Evolutionary conservation across 2,329 filamentous ascomycete species (phyloP).

Genomic region (Xylariaceae sp.): DNA sequence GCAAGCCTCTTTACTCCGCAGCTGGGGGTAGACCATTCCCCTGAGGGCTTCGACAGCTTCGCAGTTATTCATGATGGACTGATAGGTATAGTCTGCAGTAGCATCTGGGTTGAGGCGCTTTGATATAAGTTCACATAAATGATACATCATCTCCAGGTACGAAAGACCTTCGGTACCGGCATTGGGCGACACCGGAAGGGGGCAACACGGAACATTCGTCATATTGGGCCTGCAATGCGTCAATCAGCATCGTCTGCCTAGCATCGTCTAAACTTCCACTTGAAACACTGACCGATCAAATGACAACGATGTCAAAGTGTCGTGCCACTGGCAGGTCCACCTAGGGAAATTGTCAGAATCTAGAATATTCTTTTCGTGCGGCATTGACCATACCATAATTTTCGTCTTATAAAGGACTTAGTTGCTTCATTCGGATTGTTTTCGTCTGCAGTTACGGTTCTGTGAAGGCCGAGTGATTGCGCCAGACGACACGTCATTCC

Average conservation of each 20-base stretch:
- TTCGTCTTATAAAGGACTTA: slow-evolving; percentile 52
- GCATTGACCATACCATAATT: slow-evolving; percentile 45
- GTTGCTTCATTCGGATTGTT: slow-evolving; percentile 40
- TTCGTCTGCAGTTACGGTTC: slow-evolving; percentile 45
- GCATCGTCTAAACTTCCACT: neutral
- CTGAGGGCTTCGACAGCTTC: slow-evolving; percentile 51
- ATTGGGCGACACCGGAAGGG: slow-evolving; percentile 45
- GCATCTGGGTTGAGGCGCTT: slow-evolving; percentile 53
- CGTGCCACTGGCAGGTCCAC: slow-evolving; percentile 65
- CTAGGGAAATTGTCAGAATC: slow-evolving; percentile 19
- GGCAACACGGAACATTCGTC: slow-evolving; percentile 55
- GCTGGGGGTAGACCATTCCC: slow-evolving; percentile 45
- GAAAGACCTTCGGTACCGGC: slow-evolving; percentile 46
- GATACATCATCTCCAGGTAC: slow-evolving; percentile 63
- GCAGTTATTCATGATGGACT: slow-evolving; percentile 56
- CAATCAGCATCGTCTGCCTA: slow-evolving; percentile 7
- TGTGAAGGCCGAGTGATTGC: slow-evolving; percentile 60
- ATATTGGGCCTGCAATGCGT: slow-evolving; percentile 50
- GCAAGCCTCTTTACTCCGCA: slow-evolving; percentile 59
- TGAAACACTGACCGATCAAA: slow-evolving; percentile 52
- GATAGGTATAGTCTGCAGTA: slow-evolving; percentile 45
- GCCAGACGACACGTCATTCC: slow-evolving; percentile 63
- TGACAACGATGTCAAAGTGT: slow-evolving; percentile 61
- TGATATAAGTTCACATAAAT: slow-evolving; percentile 59
- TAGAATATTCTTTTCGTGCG: neutral